Base-by-base conservation (phyloP, 768 basidiomycete genomes). In the Auricularia sp. region DNA sequence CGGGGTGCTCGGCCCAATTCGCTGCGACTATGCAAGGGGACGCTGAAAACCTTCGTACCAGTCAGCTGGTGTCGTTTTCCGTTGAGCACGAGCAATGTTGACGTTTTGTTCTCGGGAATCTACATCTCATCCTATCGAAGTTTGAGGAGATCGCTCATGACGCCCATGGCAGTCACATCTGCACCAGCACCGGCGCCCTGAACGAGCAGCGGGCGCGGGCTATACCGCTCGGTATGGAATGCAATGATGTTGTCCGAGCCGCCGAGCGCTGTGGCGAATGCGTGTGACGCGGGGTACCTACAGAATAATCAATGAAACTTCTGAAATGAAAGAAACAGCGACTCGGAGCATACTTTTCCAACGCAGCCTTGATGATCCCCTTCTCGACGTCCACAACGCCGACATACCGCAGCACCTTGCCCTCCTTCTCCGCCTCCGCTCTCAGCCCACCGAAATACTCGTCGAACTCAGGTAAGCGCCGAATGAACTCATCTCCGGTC, bases 181-280 rank as follows among this genome's bases (percentile, higher is more conserved):
- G 93, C 93, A n/a, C 97, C 97, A 0, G 97, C 97, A 2, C 97
- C 97, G 0, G 95, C 88, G 61, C 97, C 97, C 71, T 98, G 96
- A 39, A 99, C 82, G 66, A 98, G 91, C 64, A 99, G 78, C 1
- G 97, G 96, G 51, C 93, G 78, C 7, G 87, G 83, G 2, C 88
- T 86, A 72, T 99, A 99, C 51, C 97, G 81, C 71, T 90, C 87
- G 0, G 96, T 98, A 72, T 93, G 90, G 84, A 98, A 98, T 80
- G 97, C 91, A 73, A 99, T 84, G 72, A 99, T 98, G 74, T 98
- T 98, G 75, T 99, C 97, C 23, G 93, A 93, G 0, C 96, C 97
- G 23, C 93, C 91, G 14, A 99, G 83, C 1, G 95, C 91, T 1
- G 96, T 96, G 3, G 95, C 95, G 71, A 99, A 98, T 1, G 97